These are phyloP conservation scores for Citrullus amarus DNA, from an alignment of 306 rosid species.

Conservation along the genomic window DNA sequence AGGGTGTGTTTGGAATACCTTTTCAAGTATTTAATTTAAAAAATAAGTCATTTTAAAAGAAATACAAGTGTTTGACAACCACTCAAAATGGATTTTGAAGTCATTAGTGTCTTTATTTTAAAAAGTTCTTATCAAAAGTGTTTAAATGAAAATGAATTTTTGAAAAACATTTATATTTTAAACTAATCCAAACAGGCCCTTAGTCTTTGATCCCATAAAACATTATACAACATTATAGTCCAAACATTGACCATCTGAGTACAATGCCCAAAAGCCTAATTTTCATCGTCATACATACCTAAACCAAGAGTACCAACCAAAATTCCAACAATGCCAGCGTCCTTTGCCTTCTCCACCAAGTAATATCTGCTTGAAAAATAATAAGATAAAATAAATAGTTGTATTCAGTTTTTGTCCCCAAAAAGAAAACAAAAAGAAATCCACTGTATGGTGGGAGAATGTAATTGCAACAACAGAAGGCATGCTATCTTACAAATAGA, in stretches of 20 bases:
- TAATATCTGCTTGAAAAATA: conserved; percentile 58
- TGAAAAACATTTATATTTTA: too few species aligned
- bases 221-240: neutral
- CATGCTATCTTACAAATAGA: neutral
- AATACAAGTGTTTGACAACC: too few species aligned
- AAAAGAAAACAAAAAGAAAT: neutral
- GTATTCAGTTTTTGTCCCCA: neutral
- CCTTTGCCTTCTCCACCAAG: conserved; percentile 88
- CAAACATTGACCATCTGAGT: neutral
- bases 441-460: neutral
- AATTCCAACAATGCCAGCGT: conserved; percentile 79
- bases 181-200: too few species aligned
- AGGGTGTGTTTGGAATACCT: too few species aligned
- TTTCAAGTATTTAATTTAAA: too few species aligned
- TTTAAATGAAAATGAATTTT: too few species aligned
- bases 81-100: too few species aligned
- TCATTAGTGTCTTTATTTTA: too few species aligned
- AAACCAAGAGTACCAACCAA: conserved; percentile 96
- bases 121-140: too few species aligned
- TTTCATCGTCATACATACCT: conserved; percentile 31
- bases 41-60: too few species aligned
- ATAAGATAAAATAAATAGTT: neutral
- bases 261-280: neutral
- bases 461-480: neutral
- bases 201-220: neutral